Evolutionary conservation across 177 flowering plant species (phyloP).

Genomic region (Vitis hybrid): DNA sequence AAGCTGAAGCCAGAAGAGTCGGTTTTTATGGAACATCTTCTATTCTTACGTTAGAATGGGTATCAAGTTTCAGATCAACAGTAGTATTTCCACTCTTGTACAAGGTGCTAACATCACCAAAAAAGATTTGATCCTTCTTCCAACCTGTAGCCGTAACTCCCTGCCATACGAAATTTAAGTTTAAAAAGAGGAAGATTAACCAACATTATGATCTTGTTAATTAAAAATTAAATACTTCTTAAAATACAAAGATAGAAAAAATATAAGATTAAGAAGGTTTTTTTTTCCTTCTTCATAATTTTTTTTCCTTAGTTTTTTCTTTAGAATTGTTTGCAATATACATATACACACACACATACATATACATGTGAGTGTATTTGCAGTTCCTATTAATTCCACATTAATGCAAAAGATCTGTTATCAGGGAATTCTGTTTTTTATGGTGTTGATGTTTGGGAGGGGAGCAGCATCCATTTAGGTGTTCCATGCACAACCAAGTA

Average conservation of each 20-base stretch:
- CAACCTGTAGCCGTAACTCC: conserved; percentile 65
- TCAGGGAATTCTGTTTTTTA: too few species aligned
- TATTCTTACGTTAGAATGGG: conserved; percentile 57
- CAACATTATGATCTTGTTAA: not conserved
- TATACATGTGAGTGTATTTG: too few species aligned
- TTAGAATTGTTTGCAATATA: too few species aligned
- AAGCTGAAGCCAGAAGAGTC: not conserved
- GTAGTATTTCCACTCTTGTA: conserved; percentile 55
- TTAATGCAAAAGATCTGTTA: too few species aligned
- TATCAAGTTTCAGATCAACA: conserved; percentile 78
- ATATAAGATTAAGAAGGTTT: not conserved
- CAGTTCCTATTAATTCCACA: too few species aligned
- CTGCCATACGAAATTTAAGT: conserved; percentile 27
- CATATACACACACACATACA: too few species aligned
- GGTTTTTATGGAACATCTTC: not conserved
- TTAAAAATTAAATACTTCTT: not conserved
- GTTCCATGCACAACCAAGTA: too few species aligned
- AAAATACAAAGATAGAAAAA: not conserved
- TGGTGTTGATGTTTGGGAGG: too few species aligned
- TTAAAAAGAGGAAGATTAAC: not conserved
- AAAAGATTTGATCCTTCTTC: conserved; percentile 54
- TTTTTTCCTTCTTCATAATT: too few species aligned
- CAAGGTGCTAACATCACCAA: conserved; percentile 63
- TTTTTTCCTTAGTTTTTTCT: too few species aligned
- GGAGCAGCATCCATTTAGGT: too few species aligned